phyloP scores from a whole-genome alignment of 176 grass and related monocot species.

The Musa beccarii region DNA sequence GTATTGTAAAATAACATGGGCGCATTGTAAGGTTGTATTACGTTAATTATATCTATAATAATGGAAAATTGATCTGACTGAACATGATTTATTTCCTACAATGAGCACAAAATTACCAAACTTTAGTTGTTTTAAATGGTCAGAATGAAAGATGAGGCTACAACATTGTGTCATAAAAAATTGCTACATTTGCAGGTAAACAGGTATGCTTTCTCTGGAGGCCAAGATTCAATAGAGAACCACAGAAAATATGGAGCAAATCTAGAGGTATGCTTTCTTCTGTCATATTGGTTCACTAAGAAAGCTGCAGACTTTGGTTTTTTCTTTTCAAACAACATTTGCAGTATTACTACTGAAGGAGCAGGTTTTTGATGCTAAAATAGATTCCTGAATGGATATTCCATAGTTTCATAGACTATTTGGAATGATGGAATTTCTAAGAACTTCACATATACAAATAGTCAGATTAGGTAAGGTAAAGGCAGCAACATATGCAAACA shows the following conservation, averaged over 20 bases:
- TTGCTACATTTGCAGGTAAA: conserved; percentile 53
- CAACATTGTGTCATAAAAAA: not conserved
- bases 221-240: conserved; percentile 76
- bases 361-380: not conserved
- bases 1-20: too few species aligned
- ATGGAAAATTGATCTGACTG: too few species aligned
- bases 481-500: not conserved
- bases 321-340: not conserved
- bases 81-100: too few species aligned
- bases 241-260: conserved; percentile 92
- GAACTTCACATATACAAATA: not conserved
- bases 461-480: not conserved
- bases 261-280: conserved; percentile 39
- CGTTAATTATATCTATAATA: too few species aligned
- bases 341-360: not conserved
- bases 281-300: too few species aligned
- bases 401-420: not conserved
- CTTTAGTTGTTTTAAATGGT: too few species aligned
- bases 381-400: not conserved
- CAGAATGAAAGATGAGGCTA: not conserved
- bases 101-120: too few species aligned
- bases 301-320: not conserved
- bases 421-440: too few species aligned
- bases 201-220: conserved; percentile 89
- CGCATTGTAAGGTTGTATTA: too few species aligned